phyloP scores from a whole-genome alignment of 2,329 filamentous ascomycete genomes.

The Fusarium stilboides region DNA sequence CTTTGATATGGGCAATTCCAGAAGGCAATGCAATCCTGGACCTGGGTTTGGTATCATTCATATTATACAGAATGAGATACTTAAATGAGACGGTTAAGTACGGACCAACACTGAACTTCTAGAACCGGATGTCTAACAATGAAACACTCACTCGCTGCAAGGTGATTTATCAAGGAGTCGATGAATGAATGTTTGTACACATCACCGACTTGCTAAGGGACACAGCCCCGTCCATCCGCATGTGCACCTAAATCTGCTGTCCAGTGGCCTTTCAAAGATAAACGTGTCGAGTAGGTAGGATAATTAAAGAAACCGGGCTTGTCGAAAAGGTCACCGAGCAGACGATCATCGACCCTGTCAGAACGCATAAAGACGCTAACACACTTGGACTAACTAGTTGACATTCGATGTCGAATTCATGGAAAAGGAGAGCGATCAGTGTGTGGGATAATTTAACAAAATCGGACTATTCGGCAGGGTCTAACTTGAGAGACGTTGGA shows the following conservation, averaged over 20 bases:
- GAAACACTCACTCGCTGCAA: too few relatives aligned
- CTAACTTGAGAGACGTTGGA: slow-evolving; percentile 26
- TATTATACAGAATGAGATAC: background rate
- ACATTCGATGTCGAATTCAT: slow-evolving; percentile 9
- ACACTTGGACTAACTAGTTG: background rate
- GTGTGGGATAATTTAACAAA: slow-evolving; percentile 41
- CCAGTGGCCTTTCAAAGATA: too few relatives aligned
- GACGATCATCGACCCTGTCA: slow-evolving; percentile 11
- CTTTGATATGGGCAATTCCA: background rate
- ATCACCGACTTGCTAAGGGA: slow-evolving; percentile 6
- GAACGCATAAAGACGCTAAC: background rate
- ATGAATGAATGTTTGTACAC: background rate
- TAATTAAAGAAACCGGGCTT: too few relatives aligned
- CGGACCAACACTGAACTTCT: background rate
- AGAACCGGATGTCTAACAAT: background rate
- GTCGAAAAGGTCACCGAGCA: slow-evolving; percentile 7
- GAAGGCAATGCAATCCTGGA: background rate
- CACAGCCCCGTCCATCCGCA: slow-evolving; percentile 13
- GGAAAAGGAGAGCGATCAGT: slow-evolving; percentile 30
- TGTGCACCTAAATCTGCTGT: background rate
- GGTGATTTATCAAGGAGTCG: too few relatives aligned
- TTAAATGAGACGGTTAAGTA: background rate
- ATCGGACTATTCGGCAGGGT: slow-evolving; percentile 16
- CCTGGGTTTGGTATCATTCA: background rate
- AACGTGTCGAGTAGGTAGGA: too few relatives aligned